These are phyloP conservation scores for Chrysophaeum taylorii DNA, from an alignment of 352 stramenopile genomes.

Conservation along the genomic window DNA sequence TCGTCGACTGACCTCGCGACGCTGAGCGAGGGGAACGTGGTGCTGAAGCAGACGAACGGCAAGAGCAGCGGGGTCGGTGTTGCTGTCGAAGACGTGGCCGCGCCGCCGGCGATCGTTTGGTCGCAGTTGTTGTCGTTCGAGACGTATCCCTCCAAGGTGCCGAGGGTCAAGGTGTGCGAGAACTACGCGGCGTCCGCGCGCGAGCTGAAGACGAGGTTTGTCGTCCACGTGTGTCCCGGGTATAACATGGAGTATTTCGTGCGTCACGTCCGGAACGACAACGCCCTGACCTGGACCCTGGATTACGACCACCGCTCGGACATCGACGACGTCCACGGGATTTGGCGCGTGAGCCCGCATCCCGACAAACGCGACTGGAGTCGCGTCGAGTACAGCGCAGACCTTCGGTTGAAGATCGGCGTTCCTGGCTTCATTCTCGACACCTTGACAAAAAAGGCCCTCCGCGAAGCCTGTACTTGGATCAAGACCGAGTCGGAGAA, in stretches of 20 bases:
- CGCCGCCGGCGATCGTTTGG: background rate
- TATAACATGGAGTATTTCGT: background rate
- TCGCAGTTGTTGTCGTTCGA: background rate
- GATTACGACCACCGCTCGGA: background rate
- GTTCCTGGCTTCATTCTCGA: background rate
- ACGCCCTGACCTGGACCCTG: background rate
- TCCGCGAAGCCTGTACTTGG: background rate
- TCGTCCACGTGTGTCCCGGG: background rate
- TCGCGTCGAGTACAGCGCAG: background rate
- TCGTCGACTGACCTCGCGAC: too few relatives aligned
- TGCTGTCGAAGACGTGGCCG: background rate
- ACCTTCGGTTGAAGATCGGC: background rate
- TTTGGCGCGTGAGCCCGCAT: background rate
- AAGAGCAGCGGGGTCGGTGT: background rate
- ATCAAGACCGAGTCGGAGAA: background rate
- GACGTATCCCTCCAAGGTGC: background rate
- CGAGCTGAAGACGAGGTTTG: background rate
- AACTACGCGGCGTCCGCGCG: background rate
- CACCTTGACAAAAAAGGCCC: background rate
- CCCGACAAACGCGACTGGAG: background rate
- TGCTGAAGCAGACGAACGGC: background rate
- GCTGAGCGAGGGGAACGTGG: too few relatives aligned
- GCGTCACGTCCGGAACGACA: background rate
- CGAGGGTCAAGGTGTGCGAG: background rate
- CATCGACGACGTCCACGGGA: background rate